phyloP scores from a whole-genome alignment of 2,329 filamentous ascomycete genomes.

The Ceratocystis papillata region DNA sequence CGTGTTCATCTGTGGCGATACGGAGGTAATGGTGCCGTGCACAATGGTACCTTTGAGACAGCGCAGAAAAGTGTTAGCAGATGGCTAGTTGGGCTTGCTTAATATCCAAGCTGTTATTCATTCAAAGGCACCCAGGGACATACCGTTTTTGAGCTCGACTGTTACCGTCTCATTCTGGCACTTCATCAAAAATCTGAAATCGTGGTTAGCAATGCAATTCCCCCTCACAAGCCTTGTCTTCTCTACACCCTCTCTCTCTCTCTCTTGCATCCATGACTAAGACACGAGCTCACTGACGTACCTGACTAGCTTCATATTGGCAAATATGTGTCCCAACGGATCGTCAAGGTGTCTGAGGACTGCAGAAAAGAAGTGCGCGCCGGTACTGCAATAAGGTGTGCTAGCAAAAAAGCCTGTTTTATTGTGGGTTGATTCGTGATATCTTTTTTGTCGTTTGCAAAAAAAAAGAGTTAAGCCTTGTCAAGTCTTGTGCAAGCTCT shows the following conservation, averaged over 20 bases:
- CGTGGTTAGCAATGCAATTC: not conserved
- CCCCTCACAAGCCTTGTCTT: not conserved
- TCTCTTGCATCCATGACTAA: not conserved
- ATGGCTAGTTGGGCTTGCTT: not conserved
- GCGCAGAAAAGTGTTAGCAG: not conserved
- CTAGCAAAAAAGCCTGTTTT: not conserved
- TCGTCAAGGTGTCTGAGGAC: not conserved
- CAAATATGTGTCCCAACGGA: constrained; percentile 25
- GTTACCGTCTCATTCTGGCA: constrained; percentile 98
- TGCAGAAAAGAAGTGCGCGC: not conserved
- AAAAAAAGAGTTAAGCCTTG: not conserved
- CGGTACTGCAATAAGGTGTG: not conserved
- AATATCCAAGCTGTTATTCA: not conserved
- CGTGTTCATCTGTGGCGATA: constrained; percentile 98
- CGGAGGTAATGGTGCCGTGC: constrained; percentile 90
- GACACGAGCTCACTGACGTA: constrained; percentile 39
- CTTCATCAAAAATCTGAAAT: constrained; percentile 89
- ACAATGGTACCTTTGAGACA: constrained; percentile 70
- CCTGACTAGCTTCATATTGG: constrained; percentile 93
- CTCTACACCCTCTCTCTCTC: not conserved
- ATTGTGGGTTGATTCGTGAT: not conserved
- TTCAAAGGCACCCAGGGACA: constrained; percentile 25
- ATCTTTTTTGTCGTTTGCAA: not conserved
- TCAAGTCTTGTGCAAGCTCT: too few species aligned
- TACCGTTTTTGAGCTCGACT: constrained; percentile 97